phyloP scores from a whole-genome alignment of 2,329 filamentous ascomycete species.

The Sporothrix brunneoviolacea region DNA sequence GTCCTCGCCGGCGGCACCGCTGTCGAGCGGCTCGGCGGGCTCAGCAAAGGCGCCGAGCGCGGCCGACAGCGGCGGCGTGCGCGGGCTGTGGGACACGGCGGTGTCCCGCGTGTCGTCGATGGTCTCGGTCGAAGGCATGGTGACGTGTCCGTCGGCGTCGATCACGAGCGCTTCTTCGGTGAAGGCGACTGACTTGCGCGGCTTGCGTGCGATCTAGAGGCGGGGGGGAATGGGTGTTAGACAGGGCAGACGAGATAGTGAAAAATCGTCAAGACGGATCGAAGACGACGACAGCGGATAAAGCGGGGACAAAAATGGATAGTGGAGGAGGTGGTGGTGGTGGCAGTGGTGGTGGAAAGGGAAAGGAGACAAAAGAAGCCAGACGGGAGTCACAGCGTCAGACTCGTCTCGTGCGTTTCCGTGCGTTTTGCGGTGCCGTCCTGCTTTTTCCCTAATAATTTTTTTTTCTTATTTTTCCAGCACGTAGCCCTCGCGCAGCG shows the following conservation, averaged over 20 bases:
- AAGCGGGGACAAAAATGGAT: constrained; percentile 11
- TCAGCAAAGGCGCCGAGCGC: constrained; percentile 52
- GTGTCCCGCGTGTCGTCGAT: constrained; percentile 70
- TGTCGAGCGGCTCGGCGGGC: constrained; percentile 23
- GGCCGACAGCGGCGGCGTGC: constrained; percentile 55
- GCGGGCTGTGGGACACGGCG: constrained; percentile 69
- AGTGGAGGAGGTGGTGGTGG: neutral
- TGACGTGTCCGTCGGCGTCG: constrained; percentile 81
- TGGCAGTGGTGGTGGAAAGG: neutral
- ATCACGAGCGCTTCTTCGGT: constrained; percentile 82
- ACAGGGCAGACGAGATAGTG: neutral
- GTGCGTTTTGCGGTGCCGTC: too few species aligned
- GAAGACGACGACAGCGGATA: neutral
- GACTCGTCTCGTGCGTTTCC: neutral
- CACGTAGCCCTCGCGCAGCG: neutral
- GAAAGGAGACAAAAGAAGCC: neutral
- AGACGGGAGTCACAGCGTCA: neutral
- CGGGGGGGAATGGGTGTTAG: neutral
- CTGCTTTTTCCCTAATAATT: constrained; percentile 3
- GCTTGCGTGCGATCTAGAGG: constrained; percentile 17
- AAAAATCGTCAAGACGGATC: constrained; percentile 12
- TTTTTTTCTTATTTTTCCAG: constrained; percentile 9
- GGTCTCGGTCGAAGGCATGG: constrained; percentile 59
- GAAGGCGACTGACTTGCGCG: constrained; percentile 79
- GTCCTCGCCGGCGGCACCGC: constrained; percentile 39